Evolutionary conservation across 2,329 filamentous ascomycete species (phyloP).

Genomic region (Nemania sp.): DNA sequence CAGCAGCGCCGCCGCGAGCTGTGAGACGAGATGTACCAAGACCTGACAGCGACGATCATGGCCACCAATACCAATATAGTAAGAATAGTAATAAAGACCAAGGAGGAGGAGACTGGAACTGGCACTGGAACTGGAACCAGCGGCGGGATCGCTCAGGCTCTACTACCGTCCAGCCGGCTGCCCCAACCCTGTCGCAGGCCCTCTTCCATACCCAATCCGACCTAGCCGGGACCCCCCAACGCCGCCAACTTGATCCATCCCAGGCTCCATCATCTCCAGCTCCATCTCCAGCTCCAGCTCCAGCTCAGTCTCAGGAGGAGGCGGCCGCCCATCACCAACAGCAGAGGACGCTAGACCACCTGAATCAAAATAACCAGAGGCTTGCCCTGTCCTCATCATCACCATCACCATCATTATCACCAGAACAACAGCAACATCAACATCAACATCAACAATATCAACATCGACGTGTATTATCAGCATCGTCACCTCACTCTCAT

Average conservation of each 20-base stretch:
- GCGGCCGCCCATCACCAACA: background rate
- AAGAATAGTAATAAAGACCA: background rate
- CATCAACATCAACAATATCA: background rate
- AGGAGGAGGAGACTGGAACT: too few species aligned
- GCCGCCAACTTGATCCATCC: slow-evolving; percentile 23
- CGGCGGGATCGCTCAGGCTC: background rate
- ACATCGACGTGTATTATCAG: background rate
- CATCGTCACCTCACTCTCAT: background rate
- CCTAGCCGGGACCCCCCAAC: slow-evolving; percentile 13
- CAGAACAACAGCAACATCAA: background rate
- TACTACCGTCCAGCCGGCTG: slow-evolving; percentile 3
- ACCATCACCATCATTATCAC: background rate
- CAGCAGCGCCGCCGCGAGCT: background rate
- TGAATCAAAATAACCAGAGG: too few species aligned
- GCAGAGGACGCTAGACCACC: slow-evolving; percentile 10
- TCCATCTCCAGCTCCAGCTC: background rate
- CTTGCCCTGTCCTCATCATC: background rate
- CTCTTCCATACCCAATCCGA: slow-evolving; percentile 22
- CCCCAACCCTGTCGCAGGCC: slow-evolving; percentile 14
- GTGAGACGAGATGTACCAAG: background rate
- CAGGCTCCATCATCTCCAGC: slow-evolving; percentile 20
- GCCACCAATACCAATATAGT: background rate
- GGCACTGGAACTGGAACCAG: slow-evolving; percentile 3
- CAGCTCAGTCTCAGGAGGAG: background rate
- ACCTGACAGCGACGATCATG: background rate